Conservation (phyloP, 352 stramenopile genomes). For the Phytopythium aichiense region DNA sequence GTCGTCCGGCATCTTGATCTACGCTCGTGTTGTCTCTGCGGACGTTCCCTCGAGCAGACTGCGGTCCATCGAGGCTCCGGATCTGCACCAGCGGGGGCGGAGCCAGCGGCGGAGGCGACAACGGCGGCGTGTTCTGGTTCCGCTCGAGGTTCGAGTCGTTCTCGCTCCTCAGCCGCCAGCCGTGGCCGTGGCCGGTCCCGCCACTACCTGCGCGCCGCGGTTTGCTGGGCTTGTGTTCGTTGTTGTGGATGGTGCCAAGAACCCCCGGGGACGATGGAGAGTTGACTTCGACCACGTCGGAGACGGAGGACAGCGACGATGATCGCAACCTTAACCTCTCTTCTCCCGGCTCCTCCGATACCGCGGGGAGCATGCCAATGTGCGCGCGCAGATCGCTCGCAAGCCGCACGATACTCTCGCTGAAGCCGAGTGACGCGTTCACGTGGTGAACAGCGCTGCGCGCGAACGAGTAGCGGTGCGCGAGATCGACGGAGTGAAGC, state of each 20-base stretch:
- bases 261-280: constrained; percentile 9
- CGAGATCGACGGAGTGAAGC: constrained; percentile 63
- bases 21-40: neutral
- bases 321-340: constrained; percentile 9
- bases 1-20: neutral
- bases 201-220: neutral
- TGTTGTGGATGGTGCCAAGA: neutral
- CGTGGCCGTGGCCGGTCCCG: neutral
- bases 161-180: constrained; percentile 3
- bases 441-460: constrained; percentile 75
- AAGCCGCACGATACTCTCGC: constrained; percentile 66
- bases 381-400: constrained; percentile 35
- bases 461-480: constrained; percentile 80
- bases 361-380: constrained; percentile 14
- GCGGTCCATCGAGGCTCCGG: neutral
- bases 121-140: neutral
- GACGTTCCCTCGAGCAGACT: neutral
- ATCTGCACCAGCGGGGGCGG: constrained; percentile 1
- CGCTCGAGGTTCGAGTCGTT: neutral
- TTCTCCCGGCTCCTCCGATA: constrained; percentile 15
- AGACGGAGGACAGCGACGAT: constrained; percentile 20
- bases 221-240: neutral
- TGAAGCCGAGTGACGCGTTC: constrained; percentile 70
- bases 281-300: constrained; percentile 25
- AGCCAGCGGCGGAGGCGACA: neutral